Evolutionary conservation across 352 stramenopile genomes (phyloP).

Genomic region (Albugo laibachii): DNA sequence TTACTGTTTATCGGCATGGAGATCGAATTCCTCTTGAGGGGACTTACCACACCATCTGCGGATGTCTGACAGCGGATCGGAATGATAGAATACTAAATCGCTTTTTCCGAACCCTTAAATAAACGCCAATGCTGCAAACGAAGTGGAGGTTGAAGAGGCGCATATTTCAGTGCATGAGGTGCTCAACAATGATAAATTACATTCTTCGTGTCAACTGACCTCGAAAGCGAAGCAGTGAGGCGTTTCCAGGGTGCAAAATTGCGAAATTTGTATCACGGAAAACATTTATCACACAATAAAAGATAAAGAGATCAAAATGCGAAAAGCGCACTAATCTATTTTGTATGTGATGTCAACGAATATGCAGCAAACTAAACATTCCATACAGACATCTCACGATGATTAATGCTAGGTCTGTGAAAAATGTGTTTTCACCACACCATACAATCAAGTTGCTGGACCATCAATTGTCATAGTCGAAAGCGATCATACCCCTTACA

Average conservation of each 20-base stretch:
- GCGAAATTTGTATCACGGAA: conserved; percentile 15
- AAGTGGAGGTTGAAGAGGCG: too few relatives aligned
- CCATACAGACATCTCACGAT: conserved; percentile 38
- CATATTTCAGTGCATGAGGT: too few relatives aligned
- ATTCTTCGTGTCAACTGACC: conserved; percentile 29
- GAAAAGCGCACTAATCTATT: too few relatives aligned
- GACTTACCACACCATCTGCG: conserved; percentile 26
- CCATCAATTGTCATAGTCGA: conserved; percentile 4
- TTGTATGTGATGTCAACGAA: conserved; percentile 64
- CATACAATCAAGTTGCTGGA: too few relatives aligned
- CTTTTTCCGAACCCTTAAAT: conserved; percentile 25
- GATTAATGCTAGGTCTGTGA: conserved; percentile 14
- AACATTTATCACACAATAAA: too few relatives aligned
- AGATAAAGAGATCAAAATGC: too few relatives aligned
- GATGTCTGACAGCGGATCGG: conserved; percentile 27
- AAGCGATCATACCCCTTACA: conserved; percentile 1
- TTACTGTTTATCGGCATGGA: conserved; percentile 66
- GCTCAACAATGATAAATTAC: too few relatives aligned
- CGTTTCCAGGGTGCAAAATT: conserved; percentile 22
- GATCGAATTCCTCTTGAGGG: conserved; percentile 58
- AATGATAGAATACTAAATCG: conserved; percentile 41
- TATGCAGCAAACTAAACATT: conserved; percentile 47
- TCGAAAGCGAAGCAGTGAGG: conserved; percentile 42
- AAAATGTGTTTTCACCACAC: neutral
- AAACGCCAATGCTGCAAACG: conserved; percentile 6